Evolutionary conservation across 2,329 filamentous ascomycete genomes (phyloP).

Genomic region (Exophiala calicioides): DNA sequence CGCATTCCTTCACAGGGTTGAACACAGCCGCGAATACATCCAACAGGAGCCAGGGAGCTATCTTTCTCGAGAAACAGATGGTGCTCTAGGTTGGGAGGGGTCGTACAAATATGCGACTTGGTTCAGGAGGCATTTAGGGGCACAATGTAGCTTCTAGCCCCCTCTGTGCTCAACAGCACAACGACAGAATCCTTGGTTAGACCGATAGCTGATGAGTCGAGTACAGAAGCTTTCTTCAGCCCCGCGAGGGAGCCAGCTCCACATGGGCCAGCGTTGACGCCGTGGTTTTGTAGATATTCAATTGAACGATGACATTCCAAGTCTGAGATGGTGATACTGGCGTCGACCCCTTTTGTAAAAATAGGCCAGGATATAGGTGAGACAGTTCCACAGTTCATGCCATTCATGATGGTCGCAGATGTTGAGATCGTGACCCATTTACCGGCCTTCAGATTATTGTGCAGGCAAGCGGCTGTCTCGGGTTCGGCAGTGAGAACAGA

Average conservation of each 20-base stretch:
- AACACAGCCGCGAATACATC: too few relatives aligned
- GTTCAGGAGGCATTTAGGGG: slow-evolving; percentile 34
- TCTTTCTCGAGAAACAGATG: too few relatives aligned
- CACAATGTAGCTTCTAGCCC: slow-evolving; percentile 54
- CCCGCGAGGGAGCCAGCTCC: slow-evolving; percentile 60
- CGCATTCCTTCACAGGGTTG: too few relatives aligned
- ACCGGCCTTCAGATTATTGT: slow-evolving; percentile 51
- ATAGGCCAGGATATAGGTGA: slow-evolving; percentile 66
- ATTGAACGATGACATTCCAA: slow-evolving; percentile 62
- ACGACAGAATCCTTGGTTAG: slow-evolving; percentile 57
- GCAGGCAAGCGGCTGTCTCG: slow-evolving; percentile 60
- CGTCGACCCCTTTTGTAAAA: slow-evolving; percentile 60
- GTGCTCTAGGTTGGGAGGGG: too few relatives aligned
- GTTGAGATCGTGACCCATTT: slow-evolving; percentile 55
- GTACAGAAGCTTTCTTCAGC: slow-evolving; percentile 50
- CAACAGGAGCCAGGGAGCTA: too few relatives aligned
- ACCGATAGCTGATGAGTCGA: slow-evolving; percentile 38
- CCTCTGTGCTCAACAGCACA: slow-evolving; percentile 69
- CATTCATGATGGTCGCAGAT: slow-evolving; percentile 68
- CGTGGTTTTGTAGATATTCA: slow-evolving; percentile 51
- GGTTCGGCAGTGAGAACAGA: slow-evolving; percentile 70
- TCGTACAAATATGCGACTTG: too few relatives aligned
- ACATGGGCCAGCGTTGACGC: slow-evolving; percentile 61
- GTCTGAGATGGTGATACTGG: slow-evolving; percentile 62
- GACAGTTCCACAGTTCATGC: slow-evolving; percentile 71